Base-by-base conservation (phyloP, 192 early-diverging fungal species). In the Coemansia sp. region DNA sequence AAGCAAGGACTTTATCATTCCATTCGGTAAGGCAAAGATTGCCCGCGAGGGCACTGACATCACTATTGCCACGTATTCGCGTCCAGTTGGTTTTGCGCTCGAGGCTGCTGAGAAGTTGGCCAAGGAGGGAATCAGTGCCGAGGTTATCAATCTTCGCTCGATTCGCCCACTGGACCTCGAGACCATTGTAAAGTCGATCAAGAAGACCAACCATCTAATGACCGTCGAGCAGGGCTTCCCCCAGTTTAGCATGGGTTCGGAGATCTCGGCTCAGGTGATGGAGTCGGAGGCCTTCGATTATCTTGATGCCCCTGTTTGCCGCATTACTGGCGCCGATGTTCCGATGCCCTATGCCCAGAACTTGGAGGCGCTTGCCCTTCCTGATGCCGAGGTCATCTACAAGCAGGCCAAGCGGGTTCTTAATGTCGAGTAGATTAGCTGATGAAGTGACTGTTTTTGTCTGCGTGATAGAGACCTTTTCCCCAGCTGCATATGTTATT, bases 221-320 rank as follows among this genome's bases (percentile, higher is more conserved):
- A 94, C 95, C 22, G 93, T 97, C 53, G 95, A 98, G 79, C 89
- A 92, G 66, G 97, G 94, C 51, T 98, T 92, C 91, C 94, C 97
- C 30, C 83, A 87, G 69, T 96, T 92, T 68, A 93, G 95, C 68
- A 89, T 96, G 60, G 97, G 97, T 61, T 89, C 89, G 30, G 97
- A 98, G 84, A 91, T 98, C 65, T 87, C 89, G 63, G 97, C 95
- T 53, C 91, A 94, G 82, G 91, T 94, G 61, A 94, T 98, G 93
- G 97, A 98, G 87, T 88, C 87, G 52, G 95, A 98, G 65, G 94
- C 87, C 32, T 98, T 96, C 74, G 91, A 97, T 83, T 85, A 94
- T 78, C 86, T 98, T 34, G 95, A 98, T 85, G 92, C 95, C 28
- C 97, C 97, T 12, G 86, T 98, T 49, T 81, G 82, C 80, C 89